Evolutionary conservation across 805 yeast genomes (phyloP).

Genomic region (Hyphopichia homilentoma): DNA sequence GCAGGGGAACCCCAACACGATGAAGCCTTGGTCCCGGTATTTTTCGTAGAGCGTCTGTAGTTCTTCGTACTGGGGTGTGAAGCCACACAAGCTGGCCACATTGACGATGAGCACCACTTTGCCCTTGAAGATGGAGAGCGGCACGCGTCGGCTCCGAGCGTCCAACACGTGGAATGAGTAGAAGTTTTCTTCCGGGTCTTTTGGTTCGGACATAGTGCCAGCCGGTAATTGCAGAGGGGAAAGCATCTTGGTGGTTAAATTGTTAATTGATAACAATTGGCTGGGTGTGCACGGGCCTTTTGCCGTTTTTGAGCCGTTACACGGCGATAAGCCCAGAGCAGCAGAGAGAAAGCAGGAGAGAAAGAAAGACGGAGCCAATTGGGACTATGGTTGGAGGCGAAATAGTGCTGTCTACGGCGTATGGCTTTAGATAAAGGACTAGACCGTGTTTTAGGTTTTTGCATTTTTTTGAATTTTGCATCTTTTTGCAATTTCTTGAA

Average conservation of each 20-base stretch:
- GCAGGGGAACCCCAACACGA: slow-evolving; percentile 42
- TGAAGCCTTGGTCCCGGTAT: slow-evolving; percentile 32
- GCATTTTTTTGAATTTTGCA: no score
- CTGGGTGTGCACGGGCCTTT: no score
- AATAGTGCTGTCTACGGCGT: no score
- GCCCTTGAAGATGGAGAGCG: slow-evolving; percentile 39
- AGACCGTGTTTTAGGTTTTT: no score
- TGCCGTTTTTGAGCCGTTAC: no score
- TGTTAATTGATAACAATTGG: no score
- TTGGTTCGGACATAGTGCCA: neutral
- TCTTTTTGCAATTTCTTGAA: no score
- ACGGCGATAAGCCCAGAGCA: no score
- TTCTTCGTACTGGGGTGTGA: slow-evolving; percentile 40
- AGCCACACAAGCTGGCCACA: slow-evolving; percentile 44
- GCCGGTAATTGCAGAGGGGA: neutral
- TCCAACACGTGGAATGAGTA: slow-evolving; percentile 40
- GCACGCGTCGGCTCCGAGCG: slow-evolving; percentile 33
- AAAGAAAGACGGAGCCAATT: no score
- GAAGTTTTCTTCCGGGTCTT: slow-evolving; percentile 19
- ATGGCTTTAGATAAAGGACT: no score
- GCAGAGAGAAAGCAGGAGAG: no score
- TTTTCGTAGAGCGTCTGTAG: slow-evolving; percentile 41
- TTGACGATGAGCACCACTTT: slow-evolving; percentile 45
- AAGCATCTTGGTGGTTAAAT: neutral
- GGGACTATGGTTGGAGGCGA: no score